Evolutionary conservation across 495 filamentous ascomycete species (phyloP), one percentile per base, ranked within the genome.

Genomic region (Penicillium bialowiezense): DNA sequence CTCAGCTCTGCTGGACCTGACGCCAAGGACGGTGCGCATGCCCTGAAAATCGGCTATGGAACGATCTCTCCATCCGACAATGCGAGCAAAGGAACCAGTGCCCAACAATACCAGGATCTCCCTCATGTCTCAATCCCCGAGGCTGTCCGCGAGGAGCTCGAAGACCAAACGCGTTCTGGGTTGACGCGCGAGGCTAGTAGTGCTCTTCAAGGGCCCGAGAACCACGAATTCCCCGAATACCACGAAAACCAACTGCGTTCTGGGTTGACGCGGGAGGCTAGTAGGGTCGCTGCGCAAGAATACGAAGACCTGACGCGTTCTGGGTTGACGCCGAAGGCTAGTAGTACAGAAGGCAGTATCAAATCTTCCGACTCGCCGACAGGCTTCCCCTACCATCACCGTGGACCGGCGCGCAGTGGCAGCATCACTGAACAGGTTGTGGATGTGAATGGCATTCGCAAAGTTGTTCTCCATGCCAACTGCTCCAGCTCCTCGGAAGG

Each of bases 381-480:
- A 24, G 65, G 62, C 41, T 52, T 54, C 7, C 40, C 48, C 20
- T 82, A 80, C 42, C 46, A 53, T 9, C 63, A 66, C 36, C 73
- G 74, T 37, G 75, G 76, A 9, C 73, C 78, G 29, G 86, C 87
- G 1, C 81, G 89, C 29, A 91, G 86, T 55, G 91, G 91, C 9
- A 91, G 86, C 65, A 95, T 96, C 58, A 92, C 89, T 0, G 90
- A 95, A 67, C 90, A 91, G 58, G 78, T 91, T 15, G 71, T 95
- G 31, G 89, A 95, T 62, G 74, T 86, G 9, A 86, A 87, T 36
- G 90, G 90, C 2, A 78, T 95, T 26, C 84, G 86, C 34, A 96
- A 96, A 70, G 82, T 93, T 9, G 83, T 96, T 8, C 78, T 96
- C 9, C 87, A 91, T 54, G 82, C 85, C 32, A 86, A 77, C 15